Base-by-base conservation (phyloP, 2,329 filamentous ascomycete species). In the Xylariomycetidae sp. region DNA sequence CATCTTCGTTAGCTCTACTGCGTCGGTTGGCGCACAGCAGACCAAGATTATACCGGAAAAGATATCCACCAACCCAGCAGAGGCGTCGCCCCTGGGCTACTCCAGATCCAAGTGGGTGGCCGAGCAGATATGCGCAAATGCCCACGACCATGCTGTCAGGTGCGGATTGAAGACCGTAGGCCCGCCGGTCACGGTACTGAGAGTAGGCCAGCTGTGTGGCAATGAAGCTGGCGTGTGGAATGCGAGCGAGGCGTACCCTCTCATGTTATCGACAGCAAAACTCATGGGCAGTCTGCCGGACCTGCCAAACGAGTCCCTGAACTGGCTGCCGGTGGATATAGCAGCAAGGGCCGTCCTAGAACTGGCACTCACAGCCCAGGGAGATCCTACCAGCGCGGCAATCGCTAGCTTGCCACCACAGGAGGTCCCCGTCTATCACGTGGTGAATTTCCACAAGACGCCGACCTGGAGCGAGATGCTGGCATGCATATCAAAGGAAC, bases 41-140 rank as follows among this genome's bases (percentile, higher is more conserved):
- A 40, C 19, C 7, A 15, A 30, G 2, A 17, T 40, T 3, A 63
- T 74, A 16, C 53, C 56, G 2, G 72, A 77, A 45, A 31, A 31
- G 3, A 48, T 69, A 3, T 58, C 67, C 2, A 33, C 46, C 2
- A 48, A 67, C 16, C 66, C 71, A 1, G 45, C 50, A 3, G 56
- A 65, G 22, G 65, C 70, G 1, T 66, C 66, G 2, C 49, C 61
- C 0, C 57, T 76, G 5, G 76, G 75, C 4, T 80, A 80, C 44
- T 67, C 70, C 2, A 63, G 63, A 17, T 77, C 71, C 1, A 70
- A 75, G 54, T 77, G 74, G 73, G 70, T 77, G 2, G 74, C 72
- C 2, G 75, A 80, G 55, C 59, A 59, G 13, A 66, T 77, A 8
- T 77, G 72, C 41, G 45, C 59, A 1, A 46, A 57, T 5, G 67